Conservation (phyloP, 192 early-diverging fungal species). For the Linnemannia zychae region DNA sequence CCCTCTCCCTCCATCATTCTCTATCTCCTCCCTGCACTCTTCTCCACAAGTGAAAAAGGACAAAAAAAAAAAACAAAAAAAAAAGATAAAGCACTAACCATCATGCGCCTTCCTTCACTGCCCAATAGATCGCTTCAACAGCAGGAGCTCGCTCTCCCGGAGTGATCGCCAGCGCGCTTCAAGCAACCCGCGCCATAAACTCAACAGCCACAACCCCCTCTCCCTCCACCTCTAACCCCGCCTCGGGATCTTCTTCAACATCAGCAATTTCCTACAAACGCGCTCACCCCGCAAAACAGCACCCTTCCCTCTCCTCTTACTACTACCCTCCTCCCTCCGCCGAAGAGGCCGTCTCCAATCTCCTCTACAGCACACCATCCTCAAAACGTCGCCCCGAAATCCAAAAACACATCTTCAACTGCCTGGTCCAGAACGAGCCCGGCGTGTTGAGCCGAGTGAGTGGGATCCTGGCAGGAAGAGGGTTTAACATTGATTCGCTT, state of each 20-base stretch:
- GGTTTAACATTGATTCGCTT: slow-evolving; percentile 98
- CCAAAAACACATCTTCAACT: slow-evolving; percentile 91
- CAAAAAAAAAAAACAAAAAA: not conserved
- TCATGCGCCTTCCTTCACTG: not conserved
- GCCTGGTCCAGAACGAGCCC: slow-evolving; percentile 92
- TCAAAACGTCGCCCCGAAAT: slow-evolving; percentile 60
- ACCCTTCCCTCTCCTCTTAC: slow-evolving; percentile 35
- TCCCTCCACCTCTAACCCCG: not conserved
- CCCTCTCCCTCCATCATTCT: too few species aligned
- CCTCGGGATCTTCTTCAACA: slow-evolving; percentile 35
- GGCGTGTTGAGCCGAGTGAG: slow-evolving; percentile 82
- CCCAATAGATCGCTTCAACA: not conserved
- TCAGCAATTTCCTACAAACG: slow-evolving; percentile 54
- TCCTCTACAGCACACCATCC: slow-evolving; percentile 91
- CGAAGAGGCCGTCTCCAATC: slow-evolving; percentile 95
- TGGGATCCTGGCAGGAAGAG: slow-evolving; percentile 93
- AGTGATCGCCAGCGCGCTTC: not conserved
- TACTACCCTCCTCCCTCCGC: slow-evolving; percentile 68
- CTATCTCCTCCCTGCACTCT: not conserved
- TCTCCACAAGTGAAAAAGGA: not conserved
- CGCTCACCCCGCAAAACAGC: slow-evolving; percentile 45
- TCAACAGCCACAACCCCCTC: not conserved
- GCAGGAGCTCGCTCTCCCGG: not conserved
- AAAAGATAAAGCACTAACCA: not conserved
- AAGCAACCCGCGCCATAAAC: not conserved